Evolutionary conservation across 1,284 basidiomycete species (phyloP), one percentile per base, ranked within the genome.

Genomic region (Xanthoconium separans): DNA sequence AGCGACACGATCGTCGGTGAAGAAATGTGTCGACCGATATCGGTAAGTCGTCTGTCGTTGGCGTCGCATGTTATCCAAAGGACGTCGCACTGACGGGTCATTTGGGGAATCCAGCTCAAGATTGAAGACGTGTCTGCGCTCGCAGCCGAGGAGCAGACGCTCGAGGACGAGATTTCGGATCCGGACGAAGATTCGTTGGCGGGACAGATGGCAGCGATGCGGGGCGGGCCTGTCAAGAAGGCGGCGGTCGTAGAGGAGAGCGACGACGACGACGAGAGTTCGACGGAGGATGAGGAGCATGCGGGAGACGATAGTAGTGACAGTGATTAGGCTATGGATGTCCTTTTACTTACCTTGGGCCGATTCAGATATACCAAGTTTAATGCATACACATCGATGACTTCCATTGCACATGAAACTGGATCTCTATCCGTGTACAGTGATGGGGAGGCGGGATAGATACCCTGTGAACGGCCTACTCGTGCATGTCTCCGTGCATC

Each of bases 201-300:
- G 4, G 97, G 97, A 4, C 97, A 99, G 77, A 98, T 99, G 95
- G 95, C 96, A 3, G 83, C 89, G 47, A 96, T 99, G 93, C 87
- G 93, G 50, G 97, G 97, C 6, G 91, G 88, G 15, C 71, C 84
- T 37, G 95, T 98, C 52, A 96, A 95, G 80, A 84, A 77, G 57
- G 70, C 65, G 0, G 63, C 61, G 6, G 70, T 70, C 4, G 71
- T 66, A 6, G 75, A 82, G 62, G 74, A 70, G 73, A 71, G 51
- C 75, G 77, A 16, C 16, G 79, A 78, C 12, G 73, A 79, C 12
- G 80, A 78, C 13, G 74, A 80, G 54, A 75, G 71, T 24, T 59
- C 57, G 4, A 68, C 66, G 36, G 67, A 69, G 43, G 70, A 64
- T 29, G 62, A 58, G 2, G 42, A 45, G 30, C 52, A 48, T 1